Base-by-base conservation (phyloP, 305 asterid genomes). In the Fraxinus sp. region DNA sequence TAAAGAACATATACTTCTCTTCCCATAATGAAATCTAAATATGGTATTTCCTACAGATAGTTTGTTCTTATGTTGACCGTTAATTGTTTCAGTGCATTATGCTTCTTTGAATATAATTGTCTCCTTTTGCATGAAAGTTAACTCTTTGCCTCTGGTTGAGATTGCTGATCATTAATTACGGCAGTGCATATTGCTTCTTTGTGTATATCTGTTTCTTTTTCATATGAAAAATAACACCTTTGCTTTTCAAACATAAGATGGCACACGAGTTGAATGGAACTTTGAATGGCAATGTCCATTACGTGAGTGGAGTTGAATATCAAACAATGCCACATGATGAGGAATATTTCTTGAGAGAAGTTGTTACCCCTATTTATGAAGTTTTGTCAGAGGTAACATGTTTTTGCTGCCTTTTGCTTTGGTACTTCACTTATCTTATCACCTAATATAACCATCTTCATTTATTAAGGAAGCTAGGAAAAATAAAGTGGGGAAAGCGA, bases 381-480 rank as follows among this genome's bases (percentile, higher is more conserved):
- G 98, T 97, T 89, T 64, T 95, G 86, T 90, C 55, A 75, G 92
- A 90, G 97, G 99, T 97, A 90, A 85, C 37, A 71, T 22, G 55
- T 57, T 26, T 20, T 36, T 75, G 82, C 79, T 83, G 71, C 37
- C n/a, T 79, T 78, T 22, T 62, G 28, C 39, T 16, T 35, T 78
- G 46, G 82, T 64, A 57, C 49, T 83, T 73, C 16, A 75, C 32
- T 80, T 68, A 30, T 37, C 72, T 80, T 73, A 68, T 79, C 70
- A 80, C 55, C 84, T 87, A 82, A 89, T 30, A 80, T 83, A 49
- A 76, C 37, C 70, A 81, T 86, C 82, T 93, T 89, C 59, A 39
- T 86, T 87, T 90, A 86, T 89, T 85, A 84, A 97, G 99, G 99
- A 97, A 93, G 97, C 89, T 41, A 85, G 94, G 92, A 95, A 93